These are phyloP conservation scores for Rhododendron henanense DNA, from an alignment of 148 eudicot species.

Conservation along the genomic window DNA sequence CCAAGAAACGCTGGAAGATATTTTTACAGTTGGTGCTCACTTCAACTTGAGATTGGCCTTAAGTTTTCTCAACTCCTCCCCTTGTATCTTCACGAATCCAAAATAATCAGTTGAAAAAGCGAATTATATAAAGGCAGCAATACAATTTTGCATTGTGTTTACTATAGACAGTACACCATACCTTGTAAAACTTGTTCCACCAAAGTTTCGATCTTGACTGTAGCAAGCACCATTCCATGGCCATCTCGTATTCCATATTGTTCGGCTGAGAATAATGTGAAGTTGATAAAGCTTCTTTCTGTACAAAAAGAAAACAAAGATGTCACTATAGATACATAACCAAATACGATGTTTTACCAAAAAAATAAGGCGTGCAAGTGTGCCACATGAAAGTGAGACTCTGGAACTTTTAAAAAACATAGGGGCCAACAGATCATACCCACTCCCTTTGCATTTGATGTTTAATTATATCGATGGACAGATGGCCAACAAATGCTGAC, in stretches of 20 bases:
- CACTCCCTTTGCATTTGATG: slow-evolving; percentile 37
- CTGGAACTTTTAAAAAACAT: neutral
- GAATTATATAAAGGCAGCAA: neutral
- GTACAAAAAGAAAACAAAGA: slow-evolving; percentile 10
- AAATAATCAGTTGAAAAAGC: slow-evolving; percentile 10
- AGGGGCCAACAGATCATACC: slow-evolving; percentile 20
- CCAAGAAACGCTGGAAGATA: slow-evolving; percentile 6
- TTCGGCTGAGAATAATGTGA: slow-evolving; percentile 73
- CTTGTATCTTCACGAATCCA: slow-evolving; percentile 41
- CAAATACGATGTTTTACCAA: neutral
- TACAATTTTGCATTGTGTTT: neutral
- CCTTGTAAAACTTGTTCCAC: slow-evolving; percentile 50
- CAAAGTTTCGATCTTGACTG: slow-evolving; percentile 45
- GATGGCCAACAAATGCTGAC: slow-evolving; percentile 56
- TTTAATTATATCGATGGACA: slow-evolving; percentile 36
- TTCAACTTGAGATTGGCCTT: slow-evolving; percentile 35
- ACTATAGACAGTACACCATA: slow-evolving; percentile 7
- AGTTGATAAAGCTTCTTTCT: slow-evolving; percentile 77
- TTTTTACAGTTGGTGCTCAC: slow-evolving; percentile 10
- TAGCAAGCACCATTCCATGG: slow-evolving; percentile 65
- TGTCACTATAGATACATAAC: neutral
- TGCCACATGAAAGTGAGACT: neutral
- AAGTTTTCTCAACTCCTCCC: slow-evolving; percentile 33
- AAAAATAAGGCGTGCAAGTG: neutral
- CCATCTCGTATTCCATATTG: slow-evolving; percentile 74